phyloP scores from a whole-genome alignment of 2,329 filamentous ascomycete genomes.

The Rutstroemia sydowiana region DNA sequence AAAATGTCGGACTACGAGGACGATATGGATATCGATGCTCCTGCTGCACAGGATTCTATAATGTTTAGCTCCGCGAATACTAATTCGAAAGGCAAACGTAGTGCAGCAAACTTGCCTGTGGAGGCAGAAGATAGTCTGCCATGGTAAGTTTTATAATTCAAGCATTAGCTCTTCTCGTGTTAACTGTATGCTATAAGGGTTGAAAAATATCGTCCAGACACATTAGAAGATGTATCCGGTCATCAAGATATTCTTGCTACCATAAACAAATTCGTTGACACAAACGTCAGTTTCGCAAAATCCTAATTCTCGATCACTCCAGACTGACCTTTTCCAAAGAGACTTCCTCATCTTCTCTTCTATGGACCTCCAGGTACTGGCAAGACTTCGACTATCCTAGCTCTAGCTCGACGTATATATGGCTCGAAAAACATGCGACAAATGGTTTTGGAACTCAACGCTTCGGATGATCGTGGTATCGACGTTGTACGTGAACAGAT shows the following conservation, averaged over 20 bases:
- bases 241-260: constrained; percentile 96
- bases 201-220: constrained; percentile 90
- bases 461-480: constrained; percentile 93
- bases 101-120: constrained; percentile 84
- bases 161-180: background rate
- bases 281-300: constrained; percentile 51
- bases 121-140: constrained; percentile 90
- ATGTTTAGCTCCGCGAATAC: constrained; percentile 68
- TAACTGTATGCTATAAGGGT: too few species aligned
- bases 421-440: constrained; percentile 87
- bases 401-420: constrained; percentile 88
- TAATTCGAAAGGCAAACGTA: constrained; percentile 80
- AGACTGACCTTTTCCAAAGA: constrained; percentile 34
- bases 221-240: constrained; percentile 85
- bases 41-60: constrained; percentile 42
- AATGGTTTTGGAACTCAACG: constrained; percentile 97
- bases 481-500: constrained; percentile 98
- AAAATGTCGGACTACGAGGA: constrained; percentile 51
- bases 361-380: constrained; percentile 96
- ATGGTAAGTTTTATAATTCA: constrained; percentile 52
- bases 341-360: constrained; percentile 88
- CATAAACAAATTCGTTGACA: constrained; percentile 95
- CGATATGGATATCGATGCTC: constrained; percentile 62
- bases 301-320: constrained; percentile 2
- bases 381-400: constrained; percentile 94